Evolutionary conservation across 2,329 filamentous ascomycete genomes (phyloP).

Genomic region (Fusarium odoratissimum): DNA sequence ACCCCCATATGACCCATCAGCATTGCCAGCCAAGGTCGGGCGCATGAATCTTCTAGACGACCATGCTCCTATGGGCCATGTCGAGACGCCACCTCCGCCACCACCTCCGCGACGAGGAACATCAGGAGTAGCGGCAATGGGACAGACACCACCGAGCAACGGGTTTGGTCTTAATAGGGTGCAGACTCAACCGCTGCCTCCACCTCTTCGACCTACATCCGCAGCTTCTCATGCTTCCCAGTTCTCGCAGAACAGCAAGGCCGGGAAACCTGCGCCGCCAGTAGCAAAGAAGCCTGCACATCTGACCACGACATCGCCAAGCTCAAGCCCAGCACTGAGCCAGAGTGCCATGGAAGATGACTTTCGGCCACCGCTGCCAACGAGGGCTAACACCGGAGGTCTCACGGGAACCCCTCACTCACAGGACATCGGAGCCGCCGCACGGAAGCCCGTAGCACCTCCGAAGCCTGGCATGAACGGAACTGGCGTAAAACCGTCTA

Average conservation of each 20-base stretch:
- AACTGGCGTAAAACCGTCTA: slow-evolving; percentile 32
- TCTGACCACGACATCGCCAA: slow-evolving; percentile 52
- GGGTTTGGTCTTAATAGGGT: slow-evolving; percentile 39
- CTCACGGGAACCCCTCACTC: slow-evolving; percentile 12
- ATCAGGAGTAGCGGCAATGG: slow-evolving; percentile 35
- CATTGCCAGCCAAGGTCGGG: slow-evolving; percentile 59
- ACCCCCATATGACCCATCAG: slow-evolving; percentile 61
- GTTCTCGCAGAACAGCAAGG: slow-evolving; percentile 47
- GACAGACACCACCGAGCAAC: slow-evolving; percentile 19
- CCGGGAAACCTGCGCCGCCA: slow-evolving; percentile 61
- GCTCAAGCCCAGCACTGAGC: slow-evolving; percentile 38
- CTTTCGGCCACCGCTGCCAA: slow-evolving; percentile 43
- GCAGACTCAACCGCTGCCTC: slow-evolving; percentile 45
- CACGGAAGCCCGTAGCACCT: slow-evolving; percentile 44
- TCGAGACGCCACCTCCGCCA: slow-evolving; percentile 58
- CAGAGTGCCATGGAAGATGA: slow-evolving; percentile 39
- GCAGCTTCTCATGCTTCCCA: slow-evolving; percentile 51
- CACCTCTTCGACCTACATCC: slow-evolving; percentile 50
- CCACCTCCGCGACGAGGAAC: slow-evolving; percentile 58
- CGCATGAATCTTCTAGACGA: slow-evolving; percentile 59
- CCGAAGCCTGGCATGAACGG: slow-evolving; percentile 39
- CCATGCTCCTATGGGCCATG: slow-evolving; percentile 39
- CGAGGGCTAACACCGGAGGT: slow-evolving; percentile 37
- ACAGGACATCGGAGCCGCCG: slow-evolving; percentile 16
- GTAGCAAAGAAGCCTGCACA: slow-evolving; percentile 74